A percentile compares a stretch with the other conserved stretches of the same genome.
These are phyloP conservation scores for Xylaria telfairii DNA, from an alignment of 495 filamentous ascomycete species.

Conservation along the genomic window DNA sequence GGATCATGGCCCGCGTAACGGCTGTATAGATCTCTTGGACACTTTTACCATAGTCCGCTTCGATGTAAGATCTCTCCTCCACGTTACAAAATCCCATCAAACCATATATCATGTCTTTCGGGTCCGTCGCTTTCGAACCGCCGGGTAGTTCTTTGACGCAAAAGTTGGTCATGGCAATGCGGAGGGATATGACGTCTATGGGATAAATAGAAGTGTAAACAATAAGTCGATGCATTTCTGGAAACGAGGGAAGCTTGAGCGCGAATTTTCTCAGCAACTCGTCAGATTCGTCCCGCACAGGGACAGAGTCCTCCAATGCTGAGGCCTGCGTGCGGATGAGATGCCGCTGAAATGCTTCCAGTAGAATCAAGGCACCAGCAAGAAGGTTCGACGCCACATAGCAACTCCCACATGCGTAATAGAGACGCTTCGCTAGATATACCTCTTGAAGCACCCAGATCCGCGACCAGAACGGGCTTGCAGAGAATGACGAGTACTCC, in stretches of 20 bases:
- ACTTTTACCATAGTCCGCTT: constrained; percentile 12
- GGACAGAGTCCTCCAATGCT: background rate
- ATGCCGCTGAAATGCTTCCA: constrained; percentile 23
- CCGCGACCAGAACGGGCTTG: constrained; percentile 22
- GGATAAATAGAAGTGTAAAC: constrained; percentile 27
- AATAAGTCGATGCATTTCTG: constrained; percentile 26
- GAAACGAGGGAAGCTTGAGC: background rate
- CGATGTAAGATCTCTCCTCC: constrained; percentile 13
- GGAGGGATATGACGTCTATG: constrained; percentile 10
- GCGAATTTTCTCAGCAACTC: constrained; percentile 17
- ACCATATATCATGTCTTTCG: constrained; percentile 24
- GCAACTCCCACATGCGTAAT: background rate
- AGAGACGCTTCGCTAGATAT: constrained; percentile 16
- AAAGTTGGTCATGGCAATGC: constrained; percentile 29
- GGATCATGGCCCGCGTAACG: constrained; percentile 16
- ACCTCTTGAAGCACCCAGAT: constrained; percentile 26
- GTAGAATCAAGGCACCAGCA: constrained; percentile 22
- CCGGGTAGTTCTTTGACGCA: constrained; percentile 22
- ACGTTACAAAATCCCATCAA: constrained; percentile 18
- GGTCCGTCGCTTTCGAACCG: constrained; percentile 20
- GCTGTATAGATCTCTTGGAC: background rate
- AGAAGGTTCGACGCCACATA: background rate
- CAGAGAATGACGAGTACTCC: constrained; percentile 16
- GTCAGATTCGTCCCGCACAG: background rate
- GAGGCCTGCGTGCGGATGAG: background rate